Base-by-base conservation (phyloP, 768 basidiomycete species). In the Lentinus tigrinus region DNA sequence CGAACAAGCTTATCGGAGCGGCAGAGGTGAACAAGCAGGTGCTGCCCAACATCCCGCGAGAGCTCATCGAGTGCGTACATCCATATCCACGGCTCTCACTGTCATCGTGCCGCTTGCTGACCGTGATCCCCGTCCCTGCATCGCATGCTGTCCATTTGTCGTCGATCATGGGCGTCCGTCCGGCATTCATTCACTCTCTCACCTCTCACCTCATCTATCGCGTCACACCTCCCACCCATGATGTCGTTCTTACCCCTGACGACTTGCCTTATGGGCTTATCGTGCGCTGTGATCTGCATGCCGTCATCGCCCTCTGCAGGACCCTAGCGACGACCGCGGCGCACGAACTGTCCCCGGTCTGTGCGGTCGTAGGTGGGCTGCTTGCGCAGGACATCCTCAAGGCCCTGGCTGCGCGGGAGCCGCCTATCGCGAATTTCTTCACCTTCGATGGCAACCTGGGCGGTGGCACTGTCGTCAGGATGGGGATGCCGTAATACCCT, bases 311-410 rank as follows among this genome's bases (percentile, higher is more conserved):
- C 31, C 17, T 52, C 31, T 14, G 31, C 51, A 97, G 95, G 62
- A 76, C 83, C n/a, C 63, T 90, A 40, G 77, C 87, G 4, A 79
- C 76, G 14, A 85, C 88, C n/a, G 88, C 92, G 7, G 73, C 75
- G 19, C 85, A 89, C 70, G 94, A 96, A 69, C 93, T 98, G 75
- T 89, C 94, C 0, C 94, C 97, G 0, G 87, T 94, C 1, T 93
- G 94, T 69, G 97, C 97, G 1, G 90, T 99, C 36, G 80, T 99
- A 38, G 97, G 97, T 26, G 97, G 97, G 23, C 83, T 98, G 75
- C 76, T 98, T 14, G 95, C 88, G 1, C 97, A 98, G 71, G 97
- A 99, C 70, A 88, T 98, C 51, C 78, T 99, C 39, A 95, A 97
- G 70, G 85, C 93, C 0, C 79, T 98, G 38, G 90, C 88, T 54